Evolutionary conservation across 768 basidiomycete genomes (phyloP).

Genomic region (Mrakia blollopis): DNA sequence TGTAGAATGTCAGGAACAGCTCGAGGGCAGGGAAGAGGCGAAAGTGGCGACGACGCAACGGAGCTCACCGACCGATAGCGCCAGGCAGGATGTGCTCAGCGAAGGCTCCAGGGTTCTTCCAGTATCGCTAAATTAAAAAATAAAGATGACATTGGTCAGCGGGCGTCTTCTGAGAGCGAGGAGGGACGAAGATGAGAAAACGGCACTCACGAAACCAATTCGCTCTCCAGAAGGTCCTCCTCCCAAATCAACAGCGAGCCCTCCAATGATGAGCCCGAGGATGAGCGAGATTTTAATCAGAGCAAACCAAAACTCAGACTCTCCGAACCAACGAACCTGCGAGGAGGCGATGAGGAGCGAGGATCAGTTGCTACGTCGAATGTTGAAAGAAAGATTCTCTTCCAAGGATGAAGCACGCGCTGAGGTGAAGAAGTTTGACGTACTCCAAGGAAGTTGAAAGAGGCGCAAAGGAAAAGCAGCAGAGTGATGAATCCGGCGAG

Average conservation of each 20-base stretch:
- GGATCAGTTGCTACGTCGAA: no score
- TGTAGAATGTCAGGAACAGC: no score
- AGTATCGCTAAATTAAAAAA: constrained; percentile 32
- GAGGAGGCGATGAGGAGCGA: not conserved
- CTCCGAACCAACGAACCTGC: constrained; percentile 33
- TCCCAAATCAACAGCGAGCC: constrained; percentile 56
- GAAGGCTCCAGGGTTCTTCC: constrained; percentile 41
- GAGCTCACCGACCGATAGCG: constrained; percentile 6
- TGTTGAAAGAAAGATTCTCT: no score
- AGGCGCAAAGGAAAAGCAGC: not conserved
- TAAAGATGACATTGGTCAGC: not conserved
- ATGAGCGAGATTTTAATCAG: constrained; percentile 43
- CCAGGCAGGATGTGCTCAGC: constrained; percentile 30
- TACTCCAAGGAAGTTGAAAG: constrained; percentile 21
- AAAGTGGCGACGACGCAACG: no score
- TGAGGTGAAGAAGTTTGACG: not conserved
- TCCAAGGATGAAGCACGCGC: constrained; percentile 17
- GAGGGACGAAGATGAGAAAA: not conserved
- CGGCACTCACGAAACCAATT: constrained; percentile 46
- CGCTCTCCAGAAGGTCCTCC: constrained; percentile 57
- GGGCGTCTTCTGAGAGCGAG: no score
- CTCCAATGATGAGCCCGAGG: constrained; percentile 46
- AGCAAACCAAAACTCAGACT: constrained; percentile 41
- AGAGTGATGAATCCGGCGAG: constrained; percentile 31
- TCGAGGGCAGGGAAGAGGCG: no score